Base-by-base conservation (phyloP, 148 eudicot species). In the Cornus suecica region DNA sequence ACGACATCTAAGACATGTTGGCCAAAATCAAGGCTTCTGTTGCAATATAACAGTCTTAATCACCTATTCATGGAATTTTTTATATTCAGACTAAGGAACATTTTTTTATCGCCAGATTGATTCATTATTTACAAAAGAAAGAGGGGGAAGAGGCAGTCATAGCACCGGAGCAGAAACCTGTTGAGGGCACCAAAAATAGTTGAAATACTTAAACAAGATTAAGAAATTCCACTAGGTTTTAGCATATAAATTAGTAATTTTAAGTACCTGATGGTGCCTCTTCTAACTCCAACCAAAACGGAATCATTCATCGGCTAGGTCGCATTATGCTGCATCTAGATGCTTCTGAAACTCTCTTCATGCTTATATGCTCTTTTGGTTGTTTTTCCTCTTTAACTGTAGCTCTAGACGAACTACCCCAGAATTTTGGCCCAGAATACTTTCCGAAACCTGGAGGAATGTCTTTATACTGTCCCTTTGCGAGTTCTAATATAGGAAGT, bases 371-470 rank as follows among this genome's bases (percentile, higher is more conserved):
- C 8, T 13, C 65, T 29, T 56, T 58, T 72, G 63, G 42, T 6
- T 3, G 42, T 37, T 71, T 71, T 56, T 31, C 65, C 64, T 27
- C 74, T 30, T 9, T n/a, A 24, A 3, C 66, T 25, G 26, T 32
- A 52, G 22, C 22, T 52, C 62, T 22, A 58, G 0, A 58, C 24
- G 62, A 15, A 6, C 65, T 72, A 30, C 10, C 66, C 29, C 8
- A 1, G 29, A 70, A n/a, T 24, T 42, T 77, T 70, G 48, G 42
- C 75, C 4, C 6, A 11, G 30, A 66, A 5, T 20, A 51, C 70
- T 62, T 65, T 65, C 65, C 80, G 8, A 77, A 77, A 51, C 80
- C 80, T 14, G 80, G 80, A 45, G 80, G 80, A 64, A 72, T 58
- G 48, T 65, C 65, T 0, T 8, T 5, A 10, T 22, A 64, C 1